phyloP scores from a whole-genome alignment of 2,329 filamentous ascomycete species.

The Drechslerella stenobrocha region DNA sequence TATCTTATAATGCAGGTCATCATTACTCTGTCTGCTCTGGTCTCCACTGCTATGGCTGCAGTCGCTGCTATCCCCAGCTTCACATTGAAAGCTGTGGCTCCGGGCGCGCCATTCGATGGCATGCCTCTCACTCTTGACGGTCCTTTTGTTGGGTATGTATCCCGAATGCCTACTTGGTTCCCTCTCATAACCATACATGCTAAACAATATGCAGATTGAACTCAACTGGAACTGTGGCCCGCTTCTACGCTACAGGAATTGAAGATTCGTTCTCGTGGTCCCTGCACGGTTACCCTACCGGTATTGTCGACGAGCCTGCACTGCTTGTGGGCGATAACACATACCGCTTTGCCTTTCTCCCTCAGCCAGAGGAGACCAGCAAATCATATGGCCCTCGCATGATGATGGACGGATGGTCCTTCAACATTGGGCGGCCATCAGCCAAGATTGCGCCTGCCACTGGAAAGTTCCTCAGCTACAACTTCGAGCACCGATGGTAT shows the following conservation, averaged over 20 bases:
- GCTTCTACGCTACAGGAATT: constrained; percentile 34
- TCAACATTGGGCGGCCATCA: constrained; percentile 35
- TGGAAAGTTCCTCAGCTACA: constrained; percentile 45
- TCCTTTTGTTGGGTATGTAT: constrained; percentile 16
- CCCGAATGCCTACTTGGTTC: neutral
- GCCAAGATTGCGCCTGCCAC: constrained; percentile 32
- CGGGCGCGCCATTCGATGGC: constrained; percentile 30
- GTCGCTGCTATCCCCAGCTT: constrained; percentile 33
- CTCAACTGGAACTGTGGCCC: constrained; percentile 16
- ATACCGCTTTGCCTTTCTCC: constrained; percentile 32
- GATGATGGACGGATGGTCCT: constrained; percentile 39
- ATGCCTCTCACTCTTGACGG: constrained; percentile 35
- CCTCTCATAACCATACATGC: constrained; percentile 3
- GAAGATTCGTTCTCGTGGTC: constrained; percentile 28
- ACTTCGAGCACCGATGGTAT: constrained; percentile 45
- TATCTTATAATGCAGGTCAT: constrained; percentile 38
- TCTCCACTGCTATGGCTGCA: constrained; percentile 43
- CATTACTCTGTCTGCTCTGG: constrained; percentile 33
- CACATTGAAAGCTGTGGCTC: constrained; percentile 38
- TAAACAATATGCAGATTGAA: constrained; percentile 6
- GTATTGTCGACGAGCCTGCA: constrained; percentile 36
- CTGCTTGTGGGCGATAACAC: constrained; percentile 26
- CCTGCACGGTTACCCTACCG: constrained; percentile 38
- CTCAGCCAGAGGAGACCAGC: constrained; percentile 21
- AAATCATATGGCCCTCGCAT: constrained; percentile 34